These are phyloP conservation scores for Inonotus obliquus DNA, from an alignment of 1,284 basidiomycete genomes.

Conservation along the genomic window DNA sequence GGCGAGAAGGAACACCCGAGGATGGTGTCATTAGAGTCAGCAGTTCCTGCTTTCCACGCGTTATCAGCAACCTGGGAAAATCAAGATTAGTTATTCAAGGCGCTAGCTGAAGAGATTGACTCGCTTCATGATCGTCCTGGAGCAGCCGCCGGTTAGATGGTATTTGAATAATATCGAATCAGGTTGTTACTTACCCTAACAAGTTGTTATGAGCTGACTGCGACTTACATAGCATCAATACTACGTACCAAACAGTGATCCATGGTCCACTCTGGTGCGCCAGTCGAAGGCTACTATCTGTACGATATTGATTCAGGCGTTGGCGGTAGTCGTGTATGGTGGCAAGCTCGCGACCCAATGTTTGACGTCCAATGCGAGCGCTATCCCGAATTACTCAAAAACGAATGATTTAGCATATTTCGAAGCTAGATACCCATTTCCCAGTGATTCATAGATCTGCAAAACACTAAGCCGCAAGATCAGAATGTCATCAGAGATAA, in stretches of 20 bases:
- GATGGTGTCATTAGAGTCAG: conserved; percentile 56
- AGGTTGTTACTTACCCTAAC: not conserved
- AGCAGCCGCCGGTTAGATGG: not conserved
- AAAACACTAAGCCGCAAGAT: not conserved
- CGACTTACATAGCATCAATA: conserved; percentile 16
- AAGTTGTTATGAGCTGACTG: not conserved
- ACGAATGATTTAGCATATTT: conserved; percentile 12
- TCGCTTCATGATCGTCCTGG: conserved; percentile 54
- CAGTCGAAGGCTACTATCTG: conserved; percentile 44
- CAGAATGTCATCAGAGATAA: not conserved
- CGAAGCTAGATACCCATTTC: no score
- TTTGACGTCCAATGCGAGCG: conserved; percentile 41
- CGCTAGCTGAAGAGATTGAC: not conserved
- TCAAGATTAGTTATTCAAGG: not conserved
- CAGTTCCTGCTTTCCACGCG: conserved; percentile 59
- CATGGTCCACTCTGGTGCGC: conserved; percentile 52
- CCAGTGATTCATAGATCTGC: conserved; percentile 51
- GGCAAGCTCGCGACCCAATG: conserved; percentile 51
- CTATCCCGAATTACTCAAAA: conserved; percentile 24
- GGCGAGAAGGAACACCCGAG: conserved; percentile 51
- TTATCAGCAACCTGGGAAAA: conserved; percentile 50
- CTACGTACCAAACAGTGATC: conserved; percentile 50
- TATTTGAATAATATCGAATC: not conserved
- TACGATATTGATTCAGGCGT: conserved; percentile 56
- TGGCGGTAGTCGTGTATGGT: conserved; percentile 60